These are phyloP conservation scores for Neolentinus lepideus DNA, from an alignment of 1,284 basidiomycete genomes.

Conservation along the genomic window DNA sequence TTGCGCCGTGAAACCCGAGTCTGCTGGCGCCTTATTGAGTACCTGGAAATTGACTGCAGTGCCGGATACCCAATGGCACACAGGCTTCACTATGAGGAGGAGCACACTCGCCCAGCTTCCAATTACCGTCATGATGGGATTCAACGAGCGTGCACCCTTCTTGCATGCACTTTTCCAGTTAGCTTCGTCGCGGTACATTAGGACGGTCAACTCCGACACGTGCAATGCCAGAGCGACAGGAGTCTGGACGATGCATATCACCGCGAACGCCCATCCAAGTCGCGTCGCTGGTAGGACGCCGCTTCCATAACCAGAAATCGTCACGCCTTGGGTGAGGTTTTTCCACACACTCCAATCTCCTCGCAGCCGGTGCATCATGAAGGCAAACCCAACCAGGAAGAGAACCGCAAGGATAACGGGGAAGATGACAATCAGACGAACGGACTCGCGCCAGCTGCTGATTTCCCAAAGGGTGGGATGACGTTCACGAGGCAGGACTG, in stretches of 20 bases:
- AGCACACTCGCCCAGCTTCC: background rate
- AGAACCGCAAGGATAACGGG: background rate
- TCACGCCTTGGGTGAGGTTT: background rate
- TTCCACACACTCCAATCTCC: background rate
- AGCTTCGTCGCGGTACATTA: background rate
- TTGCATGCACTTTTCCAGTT: background rate
- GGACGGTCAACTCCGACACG: background rate
- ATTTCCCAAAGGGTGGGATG: background rate
- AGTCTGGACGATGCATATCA: background rate
- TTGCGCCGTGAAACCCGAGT: background rate
- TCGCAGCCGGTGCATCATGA: background rate
- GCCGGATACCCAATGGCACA: background rate
- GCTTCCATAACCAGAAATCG: background rate
- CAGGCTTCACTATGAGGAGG: background rate
- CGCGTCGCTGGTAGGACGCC: background rate
- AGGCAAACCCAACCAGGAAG: background rate
- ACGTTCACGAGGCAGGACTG: background rate
- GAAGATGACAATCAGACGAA: background rate
- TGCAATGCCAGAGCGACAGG: background rate
- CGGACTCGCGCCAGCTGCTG: background rate
- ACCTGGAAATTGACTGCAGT: background rate
- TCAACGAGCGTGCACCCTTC: background rate
- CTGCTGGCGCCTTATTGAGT: background rate
- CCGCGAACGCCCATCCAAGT: background rate
- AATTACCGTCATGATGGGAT: background rate